Conservation (phyloP, 1,139 yeast species). For the Ashbya aceris region DNA sequence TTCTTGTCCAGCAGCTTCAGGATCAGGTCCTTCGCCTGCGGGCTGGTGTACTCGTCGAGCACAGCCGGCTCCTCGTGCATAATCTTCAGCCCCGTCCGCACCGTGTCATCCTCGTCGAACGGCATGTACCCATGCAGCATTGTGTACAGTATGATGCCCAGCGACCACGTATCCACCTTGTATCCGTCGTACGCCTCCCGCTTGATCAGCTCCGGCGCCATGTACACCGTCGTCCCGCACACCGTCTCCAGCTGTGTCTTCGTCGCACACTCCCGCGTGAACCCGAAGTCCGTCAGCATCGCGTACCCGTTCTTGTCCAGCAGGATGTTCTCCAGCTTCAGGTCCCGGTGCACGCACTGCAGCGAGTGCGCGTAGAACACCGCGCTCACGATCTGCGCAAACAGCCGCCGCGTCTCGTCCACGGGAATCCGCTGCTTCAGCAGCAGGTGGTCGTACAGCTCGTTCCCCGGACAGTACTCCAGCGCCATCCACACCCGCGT, state of each 20-base stretch:
- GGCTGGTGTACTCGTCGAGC: slow-evolving; percentile 35
- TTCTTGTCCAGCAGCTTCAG: slow-evolving; percentile 52
- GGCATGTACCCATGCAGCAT: slow-evolving; percentile 85
- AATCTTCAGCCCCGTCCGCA: slow-evolving; percentile 51
- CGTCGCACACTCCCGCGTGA: slow-evolving; percentile 68
- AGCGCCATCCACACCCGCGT: slow-evolving; percentile 74
- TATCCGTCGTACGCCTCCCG: slow-evolving; percentile 68
- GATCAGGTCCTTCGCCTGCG: slow-evolving; percentile 43
- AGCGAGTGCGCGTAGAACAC: slow-evolving; percentile 76
- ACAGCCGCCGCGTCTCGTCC: slow-evolving; percentile 49
- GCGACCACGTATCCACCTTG: slow-evolving; percentile 81
- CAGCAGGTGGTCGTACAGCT: slow-evolving; percentile 65
- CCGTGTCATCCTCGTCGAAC: slow-evolving; percentile 71
- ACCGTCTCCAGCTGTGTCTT: slow-evolving; percentile 62
- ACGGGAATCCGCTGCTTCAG: slow-evolving; percentile 43
- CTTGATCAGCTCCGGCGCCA: slow-evolving; percentile 85
- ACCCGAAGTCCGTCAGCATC: slow-evolving; percentile 87
- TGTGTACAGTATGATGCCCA: slow-evolving; percentile 89
- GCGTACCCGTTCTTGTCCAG: slow-evolving; percentile 62
- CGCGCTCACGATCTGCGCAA: slow-evolving; percentile 74
- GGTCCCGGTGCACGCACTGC: slow-evolving; percentile 82
- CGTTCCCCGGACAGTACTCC: slow-evolving; percentile 88
- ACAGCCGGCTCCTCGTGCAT: slow-evolving; percentile 52
- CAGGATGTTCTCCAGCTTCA: slow-evolving; percentile 77
- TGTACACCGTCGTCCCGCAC: slow-evolving; percentile 91